Percentiles rank a stretch among this genome's conserved stretches.
Conservation (phyloP, 2,329 filamentous ascomycete genomes). For the Thelonectria olida region DNA sequence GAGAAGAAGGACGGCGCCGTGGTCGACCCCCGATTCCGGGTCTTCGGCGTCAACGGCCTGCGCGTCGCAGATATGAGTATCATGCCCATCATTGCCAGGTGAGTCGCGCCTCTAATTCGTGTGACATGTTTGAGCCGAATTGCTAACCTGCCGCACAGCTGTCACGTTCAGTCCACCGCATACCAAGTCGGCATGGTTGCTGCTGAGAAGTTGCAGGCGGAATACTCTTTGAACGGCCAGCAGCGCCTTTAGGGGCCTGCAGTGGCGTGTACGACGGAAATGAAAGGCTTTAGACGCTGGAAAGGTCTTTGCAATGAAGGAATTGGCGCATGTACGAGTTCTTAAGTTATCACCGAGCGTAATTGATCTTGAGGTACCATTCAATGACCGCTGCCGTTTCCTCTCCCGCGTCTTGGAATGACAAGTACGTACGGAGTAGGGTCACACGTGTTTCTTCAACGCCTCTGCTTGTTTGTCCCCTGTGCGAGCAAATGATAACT, state of each 20-base stretch:
- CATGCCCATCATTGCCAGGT: conserved; percentile 51
- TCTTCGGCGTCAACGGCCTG: conserved; percentile 58
- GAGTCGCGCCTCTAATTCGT: neutral
- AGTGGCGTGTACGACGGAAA: neutral
- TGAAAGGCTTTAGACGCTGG: no score
- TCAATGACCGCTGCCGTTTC: no score
- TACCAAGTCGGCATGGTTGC: conserved; percentile 31
- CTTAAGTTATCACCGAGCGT: no score
- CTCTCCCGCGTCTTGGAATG: no score
- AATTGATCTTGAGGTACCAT: no score
- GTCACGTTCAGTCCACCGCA: conserved; percentile 27
- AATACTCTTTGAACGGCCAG: conserved; percentile 25
- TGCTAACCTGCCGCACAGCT: conserved; percentile 8
- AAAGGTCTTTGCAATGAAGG: no score
- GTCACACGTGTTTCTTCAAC: no score
- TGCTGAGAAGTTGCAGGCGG: conserved; percentile 24
- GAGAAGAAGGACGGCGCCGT: conserved; percentile 14
- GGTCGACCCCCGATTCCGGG: conserved; percentile 50
- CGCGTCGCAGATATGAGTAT: conserved; percentile 62
- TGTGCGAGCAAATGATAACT: neutral
- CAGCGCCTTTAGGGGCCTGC: neutral
- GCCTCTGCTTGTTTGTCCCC: no score
- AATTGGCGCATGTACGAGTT: no score
- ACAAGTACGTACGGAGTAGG: no score
- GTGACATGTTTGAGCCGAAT: no score